These are phyloP conservation scores for Crithidia expoeki DNA, from an alignment of 208 protist genomes.

Conservation along the genomic window DNA sequence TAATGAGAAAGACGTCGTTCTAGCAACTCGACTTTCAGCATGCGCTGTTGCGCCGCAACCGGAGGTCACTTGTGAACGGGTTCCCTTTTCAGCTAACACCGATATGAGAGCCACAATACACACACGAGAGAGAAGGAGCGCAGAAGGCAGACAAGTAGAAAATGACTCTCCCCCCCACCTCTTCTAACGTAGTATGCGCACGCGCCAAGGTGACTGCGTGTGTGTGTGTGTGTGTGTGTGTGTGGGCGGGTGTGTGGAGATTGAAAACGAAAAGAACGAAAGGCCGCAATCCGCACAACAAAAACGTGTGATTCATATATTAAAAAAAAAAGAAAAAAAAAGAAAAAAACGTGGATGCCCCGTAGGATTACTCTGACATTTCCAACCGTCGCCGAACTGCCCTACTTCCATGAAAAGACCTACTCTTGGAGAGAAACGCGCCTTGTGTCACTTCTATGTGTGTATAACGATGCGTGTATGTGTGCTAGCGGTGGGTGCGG, in stretches of 20 bases:
- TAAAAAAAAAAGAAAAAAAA: constrained; percentile 9
- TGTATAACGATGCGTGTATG: neutral
- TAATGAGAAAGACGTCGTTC: no score
- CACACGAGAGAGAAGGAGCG: neutral
- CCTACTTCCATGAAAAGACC: no score
- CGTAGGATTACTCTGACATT: neutral
- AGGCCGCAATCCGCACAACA: neutral
- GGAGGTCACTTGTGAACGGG: no score
- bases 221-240: neutral
- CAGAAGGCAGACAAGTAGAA: neutral
- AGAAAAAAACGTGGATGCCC: constrained; percentile 13
- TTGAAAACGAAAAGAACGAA: no score
- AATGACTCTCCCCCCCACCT: neutral
- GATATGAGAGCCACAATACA: neutral
- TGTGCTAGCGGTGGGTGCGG: neutral
- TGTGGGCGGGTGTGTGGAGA: neutral
- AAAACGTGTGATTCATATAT: no score
- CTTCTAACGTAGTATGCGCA: neutral
- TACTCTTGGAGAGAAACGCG: no score
- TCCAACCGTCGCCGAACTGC: no score
- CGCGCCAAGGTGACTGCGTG: neutral
- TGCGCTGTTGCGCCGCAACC: no score
- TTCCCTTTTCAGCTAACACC: constrained; percentile 10
- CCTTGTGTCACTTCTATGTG: neutral
- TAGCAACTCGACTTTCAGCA: no score